Evolutionary conservation across 805 yeast genomes (phyloP).

Genomic region (Hagleromyces aurorensis): DNA sequence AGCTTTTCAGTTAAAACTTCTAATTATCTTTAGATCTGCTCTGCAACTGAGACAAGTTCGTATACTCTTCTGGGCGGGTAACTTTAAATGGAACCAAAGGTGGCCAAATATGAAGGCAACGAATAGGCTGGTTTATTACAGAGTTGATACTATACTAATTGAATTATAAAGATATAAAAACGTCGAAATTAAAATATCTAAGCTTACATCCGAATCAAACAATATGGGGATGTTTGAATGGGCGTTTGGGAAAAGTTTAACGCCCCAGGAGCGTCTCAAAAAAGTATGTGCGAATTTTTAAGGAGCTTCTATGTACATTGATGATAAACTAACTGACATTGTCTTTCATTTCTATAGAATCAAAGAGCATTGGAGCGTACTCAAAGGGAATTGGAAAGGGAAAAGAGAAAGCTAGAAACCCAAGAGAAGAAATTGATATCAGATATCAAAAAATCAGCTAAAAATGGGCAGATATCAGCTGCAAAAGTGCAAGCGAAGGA

Average conservation of each 20-base stretch:
- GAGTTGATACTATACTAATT: too few species aligned
- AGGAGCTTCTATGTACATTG: not conserved
- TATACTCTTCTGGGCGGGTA: too few species aligned
- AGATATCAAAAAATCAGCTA: slow-evolving; percentile 89
- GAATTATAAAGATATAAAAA: too few species aligned
- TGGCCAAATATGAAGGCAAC: too few species aligned
- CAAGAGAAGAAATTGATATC: slow-evolving; percentile 83
- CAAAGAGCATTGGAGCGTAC: slow-evolving; percentile 93
- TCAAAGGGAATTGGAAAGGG: slow-evolving; percentile 87
- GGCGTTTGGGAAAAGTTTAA: slow-evolving; percentile 88
- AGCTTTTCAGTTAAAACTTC: too few species aligned
- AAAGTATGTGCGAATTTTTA: slow-evolving; percentile 35
- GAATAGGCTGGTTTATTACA: too few species aligned
- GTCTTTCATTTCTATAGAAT: slow-evolving; percentile 39
- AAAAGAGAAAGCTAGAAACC: slow-evolving; percentile 72
- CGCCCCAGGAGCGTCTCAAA: slow-evolving; percentile 92
- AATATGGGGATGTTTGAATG: slow-evolving; percentile 80
- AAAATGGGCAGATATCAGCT: slow-evolving; percentile 78
- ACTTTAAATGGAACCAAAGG: too few species aligned
- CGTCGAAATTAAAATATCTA: too few species aligned
- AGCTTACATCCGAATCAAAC: too few species aligned
- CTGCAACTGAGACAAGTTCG: too few species aligned
- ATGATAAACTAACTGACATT: not conserved
- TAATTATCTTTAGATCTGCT: too few species aligned
- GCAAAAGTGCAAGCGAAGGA: slow-evolving; percentile 96